These are phyloP conservation scores for Lactarius quietus DNA, from an alignment of 768 basidiomycete species.

Conservation along the genomic window DNA sequence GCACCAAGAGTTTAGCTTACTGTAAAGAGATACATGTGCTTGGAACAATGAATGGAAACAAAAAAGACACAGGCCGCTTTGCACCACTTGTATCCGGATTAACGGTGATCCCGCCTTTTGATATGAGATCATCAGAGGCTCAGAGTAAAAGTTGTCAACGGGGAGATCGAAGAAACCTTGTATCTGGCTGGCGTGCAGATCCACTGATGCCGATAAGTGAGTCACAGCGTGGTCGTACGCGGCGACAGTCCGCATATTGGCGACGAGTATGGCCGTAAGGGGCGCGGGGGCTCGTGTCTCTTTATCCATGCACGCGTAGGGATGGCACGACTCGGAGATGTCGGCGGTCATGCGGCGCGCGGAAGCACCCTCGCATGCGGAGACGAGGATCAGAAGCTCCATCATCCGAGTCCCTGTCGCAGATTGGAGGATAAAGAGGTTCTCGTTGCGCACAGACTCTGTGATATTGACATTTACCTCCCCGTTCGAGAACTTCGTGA, in stretches of 20 bases:
- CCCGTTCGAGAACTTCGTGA: conserved; percentile 90
- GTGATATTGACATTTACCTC: conserved; percentile 94
- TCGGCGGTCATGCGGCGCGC: conserved; percentile 95
- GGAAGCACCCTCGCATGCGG: conserved; percentile 95
- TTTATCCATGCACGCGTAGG: conserved; percentile 98
- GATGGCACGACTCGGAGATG: conserved; percentile 97
- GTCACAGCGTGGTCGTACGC: conserved; percentile 99
- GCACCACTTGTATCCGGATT: conserved; percentile 98
- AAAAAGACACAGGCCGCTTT: conserved; percentile 68
- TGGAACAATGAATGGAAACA: background rate
- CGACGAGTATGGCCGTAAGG: conserved; percentile 96
- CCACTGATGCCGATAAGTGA: too few relatives aligned
- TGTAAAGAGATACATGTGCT: conserved; percentile 6
- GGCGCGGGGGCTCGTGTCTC: conserved; percentile 94
- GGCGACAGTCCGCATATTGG: conserved; percentile 95
- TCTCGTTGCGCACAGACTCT: conserved; percentile 95
- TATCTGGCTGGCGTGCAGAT: conserved; percentile 95
- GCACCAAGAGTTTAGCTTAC: background rate
- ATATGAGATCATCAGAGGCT: conserved; percentile 91
- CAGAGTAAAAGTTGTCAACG: conserved; percentile 95
- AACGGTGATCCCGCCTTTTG: conserved; percentile 83
- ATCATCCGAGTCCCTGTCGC: conserved; percentile 86
- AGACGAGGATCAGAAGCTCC: conserved; percentile 98
- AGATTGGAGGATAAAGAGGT: conserved; percentile 98
- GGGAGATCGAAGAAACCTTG: conserved; percentile 99